These are phyloP conservation scores for Bolboschoenoplectus hybrid DNA, from an alignment of 202 grass and related monocot genomes.

Conservation along the genomic window DNA sequence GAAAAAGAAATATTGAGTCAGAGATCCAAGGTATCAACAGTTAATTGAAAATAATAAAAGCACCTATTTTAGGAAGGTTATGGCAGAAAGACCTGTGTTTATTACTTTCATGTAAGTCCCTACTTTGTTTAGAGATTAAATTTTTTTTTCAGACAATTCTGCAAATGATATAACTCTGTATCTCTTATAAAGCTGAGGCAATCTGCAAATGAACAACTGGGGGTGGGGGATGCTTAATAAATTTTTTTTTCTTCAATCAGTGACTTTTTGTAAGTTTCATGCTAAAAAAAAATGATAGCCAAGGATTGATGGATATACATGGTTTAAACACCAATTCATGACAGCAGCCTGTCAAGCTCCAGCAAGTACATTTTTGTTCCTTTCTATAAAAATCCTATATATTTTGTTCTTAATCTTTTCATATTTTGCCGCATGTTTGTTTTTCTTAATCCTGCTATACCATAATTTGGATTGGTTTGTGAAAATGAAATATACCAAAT, in stretches of 20 bases:
- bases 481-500: background rate
- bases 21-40: background rate
- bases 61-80: background rate
- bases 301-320: background rate
- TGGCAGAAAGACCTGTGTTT: background rate
- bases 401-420: conserved; percentile 5
- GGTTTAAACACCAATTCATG: background rate
- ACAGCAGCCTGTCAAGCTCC: background rate
- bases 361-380: background rate
- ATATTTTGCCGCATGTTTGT: background rate
- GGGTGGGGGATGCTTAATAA: background rate
- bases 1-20: conserved; percentile 14
- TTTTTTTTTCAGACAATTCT: background rate
- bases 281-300: background rate
- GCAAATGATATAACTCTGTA: background rate
- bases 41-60: conserved; percentile 2
- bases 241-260: background rate
- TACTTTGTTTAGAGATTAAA: background rate
- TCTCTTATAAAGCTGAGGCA: background rate
- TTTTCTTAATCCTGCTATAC: background rate
- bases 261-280: background rate
- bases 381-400: background rate
- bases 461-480: background rate
- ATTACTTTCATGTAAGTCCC: background rate
- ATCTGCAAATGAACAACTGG: background rate